Base-by-base conservation (phyloP, 2,329 filamentous ascomycete genomes). In the Pseudocercospora fijiensis region DNA sequence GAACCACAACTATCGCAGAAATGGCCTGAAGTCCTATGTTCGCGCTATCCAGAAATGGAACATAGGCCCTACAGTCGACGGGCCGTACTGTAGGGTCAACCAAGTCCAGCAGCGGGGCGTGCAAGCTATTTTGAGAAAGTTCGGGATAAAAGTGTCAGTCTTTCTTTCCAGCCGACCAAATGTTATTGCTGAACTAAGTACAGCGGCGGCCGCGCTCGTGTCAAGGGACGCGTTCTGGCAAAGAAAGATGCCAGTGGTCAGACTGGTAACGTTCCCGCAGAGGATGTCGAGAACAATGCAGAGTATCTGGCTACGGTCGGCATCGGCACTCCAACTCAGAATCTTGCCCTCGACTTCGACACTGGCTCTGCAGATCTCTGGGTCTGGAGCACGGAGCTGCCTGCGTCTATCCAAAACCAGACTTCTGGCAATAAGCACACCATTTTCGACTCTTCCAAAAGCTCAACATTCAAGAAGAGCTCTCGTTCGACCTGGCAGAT, bases 331-430 rank as follows among this genome's bases (percentile, higher is more conserved):
- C 87, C 87, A 13, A 76, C 81, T 2, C 88, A 90, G 78, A 86
- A 77, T 52, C 68, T 68, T 18, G 62, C 59, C 10, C 59, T 69
- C 26, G 66, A 90, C 71, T 90, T 90, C 65, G 88, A 91, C 73
- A 90, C 88, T 43, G 88, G 87, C n/a, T 89, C 86, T 20, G 83
- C 87, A 26, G 88, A 90, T 78, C 79, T 88, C 22, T 90, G 87
- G 88, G 70, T 73, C 13, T 70, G 67, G 68, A 64, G 63, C 47
- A 70, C 68, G 18, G 67, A 66, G 41, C 65, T 70, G 8, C 63
- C 68, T 13, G 41, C 62, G 4, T 60, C 63, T 24, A 47, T 66
- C 20, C 51, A 47, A 28, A 58, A 62, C 13, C 51, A 60, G 8
- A 51, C 52, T 22, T 56, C 49, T 18, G 58, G 61, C 56, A 61